Evolutionary conservation across 352 stramenopile genomes (phyloP), one percentile per base, ranked within the genome.

Genomic region (Halophytophthora polymorphica): DNA sequence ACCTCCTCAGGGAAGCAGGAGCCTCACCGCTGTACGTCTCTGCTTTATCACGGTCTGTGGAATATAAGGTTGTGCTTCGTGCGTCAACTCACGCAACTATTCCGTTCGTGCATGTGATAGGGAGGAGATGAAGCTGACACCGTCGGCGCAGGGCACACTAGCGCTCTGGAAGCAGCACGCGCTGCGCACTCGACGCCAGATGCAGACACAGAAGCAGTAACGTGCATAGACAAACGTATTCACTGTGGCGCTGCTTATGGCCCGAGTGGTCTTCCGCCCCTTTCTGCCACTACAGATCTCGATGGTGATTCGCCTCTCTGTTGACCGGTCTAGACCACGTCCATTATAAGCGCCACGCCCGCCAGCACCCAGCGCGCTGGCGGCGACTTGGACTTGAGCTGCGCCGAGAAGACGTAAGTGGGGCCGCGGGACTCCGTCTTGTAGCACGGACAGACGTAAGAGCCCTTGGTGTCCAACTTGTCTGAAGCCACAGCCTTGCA

Each of bases 361-460:
- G 97, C 96, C 19, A 99, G 75, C 5, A 97, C 74, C 97, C 97
- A 99, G 15, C 95, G 71, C 8, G 90, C 88, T 0, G 94, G 76
- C 1, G 94, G 88, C 3, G 88, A 96, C 58, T 98, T 98, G 45
- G 97, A 98, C 71, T 98, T 98, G 53, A 99, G 84, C 64, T 99
- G 96, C 4, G 96, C 95, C 14, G 86, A 98, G 70, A 98, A 99
- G 31, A 98, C 94, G 62, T 97, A 99, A 15, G 96, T 99, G 1
- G 96, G 93, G 11, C 96, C 96, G 36, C 97, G 78, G 56, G 88
- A 82, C 68, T 98, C 88, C 1, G 96, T 99, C 73, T 98, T 98
- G 80, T 99, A 99, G 40, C 88, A 93, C 21, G 97, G 96, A 61
- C 96, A 99, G 5, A 96, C 53, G 67, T 97, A 98, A 22, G 98